A percentile compares a stretch with the other conserved stretches of the same genome.
Evolutionary conservation across 116 monocot species (phyloP).

Genomic region (Cymodocea nodosa): DNA sequence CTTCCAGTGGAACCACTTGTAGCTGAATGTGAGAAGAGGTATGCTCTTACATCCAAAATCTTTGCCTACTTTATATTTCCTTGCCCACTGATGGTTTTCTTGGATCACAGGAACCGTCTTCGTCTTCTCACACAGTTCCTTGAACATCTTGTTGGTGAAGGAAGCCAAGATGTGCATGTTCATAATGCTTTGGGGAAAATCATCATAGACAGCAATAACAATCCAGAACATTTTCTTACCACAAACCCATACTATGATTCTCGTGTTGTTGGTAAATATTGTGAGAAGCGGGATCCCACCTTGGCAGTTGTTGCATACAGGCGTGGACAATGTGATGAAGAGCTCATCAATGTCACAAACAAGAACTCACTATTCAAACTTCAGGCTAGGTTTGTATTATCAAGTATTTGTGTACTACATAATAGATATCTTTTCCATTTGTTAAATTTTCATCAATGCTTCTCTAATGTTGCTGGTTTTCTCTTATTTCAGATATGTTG

Average conservation of each 20-base stretch:
- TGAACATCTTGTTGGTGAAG: conserved; percentile 99
- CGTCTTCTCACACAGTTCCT: conserved; percentile 90
- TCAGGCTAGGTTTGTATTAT: conserved; percentile 63
- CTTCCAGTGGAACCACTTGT: conserved; percentile 99
- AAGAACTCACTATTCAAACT: conserved; percentile 96
- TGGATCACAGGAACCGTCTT: conserved; percentile 66
- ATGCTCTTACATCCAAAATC: background rate
- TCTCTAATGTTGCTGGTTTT: background rate
- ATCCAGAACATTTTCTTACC: conserved; percentile 97
- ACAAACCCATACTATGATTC: conserved; percentile 99
- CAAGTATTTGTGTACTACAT: background rate
- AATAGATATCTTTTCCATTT: conserved; percentile 1
- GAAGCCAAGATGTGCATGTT: conserved; percentile 99
- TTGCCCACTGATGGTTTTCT: background rate
- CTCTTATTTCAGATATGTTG: conserved; percentile 69
- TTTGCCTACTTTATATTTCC: background rate
- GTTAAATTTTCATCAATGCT: background rate
- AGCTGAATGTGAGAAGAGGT: conserved; percentile 99
- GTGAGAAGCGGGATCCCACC: conserved; percentile 98
- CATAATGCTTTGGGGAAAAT: conserved; percentile 99
- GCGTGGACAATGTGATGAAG: conserved; percentile 95
- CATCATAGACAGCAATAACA: conserved; percentile 99
- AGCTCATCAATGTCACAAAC: conserved; percentile 94
- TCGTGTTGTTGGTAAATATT: conserved; percentile 98
- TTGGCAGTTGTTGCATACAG: conserved; percentile 98